These are phyloP conservation scores for Dendrobium catenatum DNA, from an alignment of 106 monocot species.

Conservation along the genomic window DNA sequence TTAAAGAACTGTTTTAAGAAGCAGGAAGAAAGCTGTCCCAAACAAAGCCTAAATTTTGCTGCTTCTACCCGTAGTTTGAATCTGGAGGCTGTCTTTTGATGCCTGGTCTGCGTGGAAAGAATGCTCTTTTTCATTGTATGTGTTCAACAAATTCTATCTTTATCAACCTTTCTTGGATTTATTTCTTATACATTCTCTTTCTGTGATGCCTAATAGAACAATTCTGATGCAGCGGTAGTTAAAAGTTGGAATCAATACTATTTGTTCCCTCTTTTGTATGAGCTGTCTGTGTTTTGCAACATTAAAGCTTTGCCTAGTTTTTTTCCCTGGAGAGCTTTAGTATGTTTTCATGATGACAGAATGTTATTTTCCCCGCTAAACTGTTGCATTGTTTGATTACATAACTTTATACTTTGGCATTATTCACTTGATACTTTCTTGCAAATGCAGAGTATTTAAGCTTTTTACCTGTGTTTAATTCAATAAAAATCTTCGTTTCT, in stretches of 20 bases:
- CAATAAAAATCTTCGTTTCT: background rate
- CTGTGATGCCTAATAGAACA: background rate
- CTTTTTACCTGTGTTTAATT: background rate
- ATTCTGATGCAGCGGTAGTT: background rate
- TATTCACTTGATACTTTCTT: background rate
- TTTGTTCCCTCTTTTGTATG: background rate
- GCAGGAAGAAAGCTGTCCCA: no score
- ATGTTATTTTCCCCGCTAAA: background rate
- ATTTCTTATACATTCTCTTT: background rate
- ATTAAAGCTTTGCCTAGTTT: background rate
- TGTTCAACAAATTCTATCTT: background rate
- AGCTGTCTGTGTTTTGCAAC: background rate
- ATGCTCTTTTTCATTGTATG: background rate
- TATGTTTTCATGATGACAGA: background rate
- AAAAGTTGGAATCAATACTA: background rate
- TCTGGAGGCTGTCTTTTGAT: background rate
- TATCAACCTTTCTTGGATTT: background rate
- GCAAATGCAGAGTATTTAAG: background rate
- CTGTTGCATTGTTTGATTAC: background rate
- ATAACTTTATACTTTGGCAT: background rate
- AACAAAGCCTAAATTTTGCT: background rate
- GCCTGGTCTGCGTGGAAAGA: background rate
- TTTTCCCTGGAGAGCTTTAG: background rate
- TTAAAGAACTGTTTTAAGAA: no score
- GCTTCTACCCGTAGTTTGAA: background rate